Evolutionary conservation across 441 rosid species (phyloP).

Genomic region (Populus hybrid): DNA sequence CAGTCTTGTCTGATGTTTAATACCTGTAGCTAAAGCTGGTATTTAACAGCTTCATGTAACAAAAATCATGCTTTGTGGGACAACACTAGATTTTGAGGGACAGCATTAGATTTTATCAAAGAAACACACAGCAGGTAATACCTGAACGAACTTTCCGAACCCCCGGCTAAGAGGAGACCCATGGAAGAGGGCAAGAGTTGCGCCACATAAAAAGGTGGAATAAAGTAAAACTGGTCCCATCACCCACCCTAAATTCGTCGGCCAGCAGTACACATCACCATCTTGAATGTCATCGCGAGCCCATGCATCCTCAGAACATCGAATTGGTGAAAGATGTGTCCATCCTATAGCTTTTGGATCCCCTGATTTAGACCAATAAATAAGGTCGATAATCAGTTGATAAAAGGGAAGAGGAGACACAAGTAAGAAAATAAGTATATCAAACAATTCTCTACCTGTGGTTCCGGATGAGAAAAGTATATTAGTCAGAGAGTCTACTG

Average conservation of each 20-base stretch:
- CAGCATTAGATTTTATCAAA: background rate
- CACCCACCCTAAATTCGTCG: constrained; percentile 95
- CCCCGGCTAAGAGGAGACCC: constrained; percentile 84
- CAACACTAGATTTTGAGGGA: background rate
- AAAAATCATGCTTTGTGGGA: background rate
- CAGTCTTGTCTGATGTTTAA: background rate
- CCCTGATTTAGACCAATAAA: constrained; percentile 37
- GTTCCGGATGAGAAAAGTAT: constrained; percentile 89
- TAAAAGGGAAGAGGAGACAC: background rate
- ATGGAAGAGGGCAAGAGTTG: constrained; percentile 74
- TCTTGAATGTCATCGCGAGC: constrained; percentile 50
- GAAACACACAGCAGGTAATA: constrained; percentile 2
- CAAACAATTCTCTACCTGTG: constrained; percentile 44
- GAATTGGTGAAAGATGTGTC: constrained; percentile 80
- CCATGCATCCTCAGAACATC: constrained; percentile 64
- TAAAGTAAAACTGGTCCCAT: constrained; percentile 74
- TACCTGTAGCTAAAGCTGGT: background rate
- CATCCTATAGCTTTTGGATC: constrained; percentile 92
- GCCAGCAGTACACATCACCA: constrained; percentile 74
- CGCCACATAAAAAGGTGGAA: constrained; percentile 61
- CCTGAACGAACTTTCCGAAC: constrained; percentile 89
- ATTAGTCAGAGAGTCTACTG: constrained; percentile 54
- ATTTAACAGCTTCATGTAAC: background rate
- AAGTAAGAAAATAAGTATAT: background rate
- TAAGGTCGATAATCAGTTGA: constrained; percentile 10